Evolutionary conservation across 1,139 yeast genomes (phyloP), one percentile per base, ranked within the genome.

Genomic region (Taphrina betulina): DNA sequence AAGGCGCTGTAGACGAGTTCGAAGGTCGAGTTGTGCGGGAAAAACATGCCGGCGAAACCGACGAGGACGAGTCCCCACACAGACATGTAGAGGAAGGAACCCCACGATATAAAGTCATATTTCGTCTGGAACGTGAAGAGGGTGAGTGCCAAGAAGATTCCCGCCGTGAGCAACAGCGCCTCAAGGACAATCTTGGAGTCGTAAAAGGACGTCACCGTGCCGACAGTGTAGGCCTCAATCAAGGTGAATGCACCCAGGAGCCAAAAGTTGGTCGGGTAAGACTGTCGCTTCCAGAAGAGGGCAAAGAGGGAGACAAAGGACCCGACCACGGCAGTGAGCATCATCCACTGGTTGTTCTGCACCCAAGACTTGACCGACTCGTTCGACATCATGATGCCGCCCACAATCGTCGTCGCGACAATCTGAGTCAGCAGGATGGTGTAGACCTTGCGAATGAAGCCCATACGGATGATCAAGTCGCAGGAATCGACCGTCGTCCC

Each of bases 361-460:
- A 83, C 78, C 82, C 89, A 87, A 22, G 66, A 63, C 61, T 78
- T 79, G 45, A 83, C 69, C 1, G 73, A 57, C 1, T 74, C 72
- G 62, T 78, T 76, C 58, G 76, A 68, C 31, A 78, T 70, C 44
- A 86, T 79, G 33, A 78, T 64, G 24, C 75, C 72, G 4, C 92
- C 86, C 20, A 82, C 78, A 12, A 76, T 70, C 19, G 83, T 75
- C 0, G 95, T 85, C 37, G 75, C 71, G 46, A 82, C 67, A 46
- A 88, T 68, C 68, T 88, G 96, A 2, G 78, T 71, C 3, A 83
- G 71, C 52, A 88, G 75, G 57, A 88, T 76, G 2, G 89, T 74
- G 69, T 88, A 88, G 8, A 88, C 96, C 66, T 85, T 85, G 61
- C 90, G 77, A 62, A 86, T 72, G 66, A 88, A 88, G 67, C 83